A percentile compares a stretch with the other conserved stretches of the same genome.
Conservation (phyloP, 805 yeast genomes). For the Nakazawaea peltata region DNA sequence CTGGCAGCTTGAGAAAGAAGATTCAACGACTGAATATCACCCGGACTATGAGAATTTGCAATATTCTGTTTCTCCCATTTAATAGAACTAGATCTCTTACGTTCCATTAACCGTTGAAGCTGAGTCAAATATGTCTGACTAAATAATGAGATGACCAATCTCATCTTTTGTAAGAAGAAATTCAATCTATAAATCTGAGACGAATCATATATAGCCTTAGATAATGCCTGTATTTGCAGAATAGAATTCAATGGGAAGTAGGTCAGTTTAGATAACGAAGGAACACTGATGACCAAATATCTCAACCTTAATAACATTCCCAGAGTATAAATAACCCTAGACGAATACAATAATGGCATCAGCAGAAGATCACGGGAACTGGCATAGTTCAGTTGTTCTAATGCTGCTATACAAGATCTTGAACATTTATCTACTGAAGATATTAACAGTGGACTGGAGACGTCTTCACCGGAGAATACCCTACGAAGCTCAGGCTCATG, state of each 20-base stretch:
- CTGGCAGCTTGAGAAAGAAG: slow-evolving; percentile 24
- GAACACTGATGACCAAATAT: slow-evolving; percentile 45
- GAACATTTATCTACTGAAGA: slow-evolving; percentile 43
- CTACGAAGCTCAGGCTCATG: slow-evolving; percentile 43
- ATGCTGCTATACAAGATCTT: slow-evolving; percentile 41
- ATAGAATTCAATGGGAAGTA: slow-evolving; percentile 39
- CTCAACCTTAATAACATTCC: slow-evolving; percentile 55
- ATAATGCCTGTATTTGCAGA: slow-evolving; percentile 17
- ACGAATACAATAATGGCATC: slow-evolving; percentile 48
- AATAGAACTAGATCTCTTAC: neutral
- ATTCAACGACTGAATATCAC: slow-evolving; percentile 8
- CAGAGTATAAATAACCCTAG: slow-evolving; percentile 55
- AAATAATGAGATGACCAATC: slow-evolving; percentile 49
- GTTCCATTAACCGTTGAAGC: slow-evolving; percentile 20
- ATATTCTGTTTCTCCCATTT: neutral
- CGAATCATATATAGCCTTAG: slow-evolving; percentile 18
- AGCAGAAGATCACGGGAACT: slow-evolving; percentile 39
- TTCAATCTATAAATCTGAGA: slow-evolving; percentile 33
- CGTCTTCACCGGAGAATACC: slow-evolving; percentile 10
- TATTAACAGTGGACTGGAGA: slow-evolving; percentile 22
- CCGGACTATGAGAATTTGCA: neutral
- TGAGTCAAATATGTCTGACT: slow-evolving; percentile 55
- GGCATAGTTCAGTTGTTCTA: slow-evolving; percentile 39
- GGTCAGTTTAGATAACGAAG: slow-evolving; percentile 33
- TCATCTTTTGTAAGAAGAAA: slow-evolving; percentile 42